Evolutionary conservation across 345 rosid species (phyloP), one percentile per base, ranked within the genome.

Genomic region (Aegle marmelos): DNA sequence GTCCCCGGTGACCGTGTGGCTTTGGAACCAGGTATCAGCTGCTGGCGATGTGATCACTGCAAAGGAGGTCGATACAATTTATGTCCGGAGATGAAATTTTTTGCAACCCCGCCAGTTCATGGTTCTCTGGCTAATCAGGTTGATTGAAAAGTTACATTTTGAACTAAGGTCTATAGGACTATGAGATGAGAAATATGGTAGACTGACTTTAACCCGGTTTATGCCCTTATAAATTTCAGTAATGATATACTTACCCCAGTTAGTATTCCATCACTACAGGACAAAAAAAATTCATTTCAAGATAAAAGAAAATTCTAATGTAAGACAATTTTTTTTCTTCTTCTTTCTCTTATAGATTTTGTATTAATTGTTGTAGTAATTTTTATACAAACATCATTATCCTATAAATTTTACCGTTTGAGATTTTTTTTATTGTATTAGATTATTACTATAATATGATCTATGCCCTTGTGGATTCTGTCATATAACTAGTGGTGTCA

Each of bases 61-160:
- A 95, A 82, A 79, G 86, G 84, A 36, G 99, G 99, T 69, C 81
- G 93, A 54, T 95, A 95, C 83, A 95, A 93, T 76, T 90, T 95
- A 41, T 95, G 98, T 79, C 94, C 94, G 0, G 90, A 92, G 78
- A 92, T 94, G 99, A 96, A 96, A 87, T 91, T 92, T 84, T 94
- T 96, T 31, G 97, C 94, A 57, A 89, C 97, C 58, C 98, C 99
- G 25, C 97, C 99, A 0, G 87, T 90, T 63, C 92, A 94, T 76
- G 99, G 99, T 34, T 91, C 98, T 61, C 88, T 96, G 76, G 97
- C 98, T 21, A 91, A 96, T 82, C 91, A 92, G 87, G 95, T 89
- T 53, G 30, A 59, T 50, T 30, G 21, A 70, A 41, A 67, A 50
- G 56, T 69, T 67, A 24, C 30, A 10, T 76, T 65, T 68, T 24